Evolutionary conservation across 352 stramenopile genomes (phyloP).

Genomic region (Pythium phragmiticola): DNA sequence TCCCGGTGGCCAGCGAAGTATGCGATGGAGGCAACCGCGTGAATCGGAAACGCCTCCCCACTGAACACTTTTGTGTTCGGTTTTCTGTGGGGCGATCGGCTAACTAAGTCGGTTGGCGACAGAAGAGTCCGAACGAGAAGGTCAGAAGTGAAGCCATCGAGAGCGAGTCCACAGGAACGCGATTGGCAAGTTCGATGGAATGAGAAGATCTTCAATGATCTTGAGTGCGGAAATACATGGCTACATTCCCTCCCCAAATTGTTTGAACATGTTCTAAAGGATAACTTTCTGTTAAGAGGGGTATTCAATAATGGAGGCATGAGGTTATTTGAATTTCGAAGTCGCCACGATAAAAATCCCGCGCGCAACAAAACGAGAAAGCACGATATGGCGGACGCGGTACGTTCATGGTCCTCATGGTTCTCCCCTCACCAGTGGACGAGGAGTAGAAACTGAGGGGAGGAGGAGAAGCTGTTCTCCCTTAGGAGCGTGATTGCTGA

Average conservation of each 20-base stretch:
- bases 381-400: slow-evolving; percentile 20
- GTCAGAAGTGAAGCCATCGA: slow-evolving; percentile 7
- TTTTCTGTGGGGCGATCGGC: neutral
- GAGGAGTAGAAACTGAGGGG: neutral
- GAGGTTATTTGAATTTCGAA: slow-evolving; percentile 15
- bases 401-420: neutral
- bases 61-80: neutral
- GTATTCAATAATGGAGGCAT: neutral
- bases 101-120: neutral
- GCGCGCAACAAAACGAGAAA: slow-evolving; percentile 5
- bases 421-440: neutral
- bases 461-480: neutral
- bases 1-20: neutral
- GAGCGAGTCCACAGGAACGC: slow-evolving; percentile 4
- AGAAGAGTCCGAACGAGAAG: neutral
- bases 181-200: slow-evolving; percentile 17
- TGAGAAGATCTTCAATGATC: neutral
- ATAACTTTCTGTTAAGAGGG: neutral
- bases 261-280: neutral
- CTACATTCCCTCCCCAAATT: slow-evolving; percentile 7
- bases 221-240: slow-evolving; percentile 1
- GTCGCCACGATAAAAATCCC: slow-evolving; percentile 13
- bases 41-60: neutral
- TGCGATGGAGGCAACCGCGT: neutral
- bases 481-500: neutral